A percentile compares a stretch with the other conserved stretches of the same genome.
Evolutionary conservation across 2,329 filamentous ascomycete genomes (phyloP).

Genomic region (Aspergillus fructus): DNA sequence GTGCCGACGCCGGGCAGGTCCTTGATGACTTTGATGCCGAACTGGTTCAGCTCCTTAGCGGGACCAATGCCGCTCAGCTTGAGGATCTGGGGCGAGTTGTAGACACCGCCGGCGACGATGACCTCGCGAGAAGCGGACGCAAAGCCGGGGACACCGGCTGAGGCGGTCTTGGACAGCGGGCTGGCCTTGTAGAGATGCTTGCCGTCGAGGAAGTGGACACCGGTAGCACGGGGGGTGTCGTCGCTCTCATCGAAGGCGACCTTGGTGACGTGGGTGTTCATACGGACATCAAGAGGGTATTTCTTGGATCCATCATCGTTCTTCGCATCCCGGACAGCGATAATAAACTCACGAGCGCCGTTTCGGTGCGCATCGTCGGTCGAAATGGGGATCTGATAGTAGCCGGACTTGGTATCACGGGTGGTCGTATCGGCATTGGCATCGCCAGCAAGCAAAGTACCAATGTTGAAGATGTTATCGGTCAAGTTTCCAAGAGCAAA

Average conservation of each 20-base stretch:
- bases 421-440: conserved; percentile 48
- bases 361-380: conserved; percentile 32
- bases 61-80: conserved; percentile 66
- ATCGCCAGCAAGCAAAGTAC: conserved; percentile 50
- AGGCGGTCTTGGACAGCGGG: conserved; percentile 30
- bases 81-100: conserved; percentile 65
- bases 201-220: conserved; percentile 53
- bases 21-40: conserved; percentile 55
- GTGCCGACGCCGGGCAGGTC: conserved; percentile 63
- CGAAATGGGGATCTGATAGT: conserved; percentile 60
- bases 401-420: conserved; percentile 50
- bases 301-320: conserved; percentile 31
- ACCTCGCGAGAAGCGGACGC: conserved; percentile 47
- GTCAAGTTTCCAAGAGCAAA: conserved; percentile 51
- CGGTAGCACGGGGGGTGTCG: conserved; percentile 44
- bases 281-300: conserved; percentile 58
- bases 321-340: conserved; percentile 25
- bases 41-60: conserved; percentile 49
- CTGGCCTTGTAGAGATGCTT: conserved; percentile 49
- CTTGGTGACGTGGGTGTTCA: conserved; percentile 49
- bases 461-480: conserved; percentile 44
- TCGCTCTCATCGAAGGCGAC: conserved; percentile 42
- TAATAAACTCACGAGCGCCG: conserved; percentile 44
- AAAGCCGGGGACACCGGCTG: conserved; percentile 28
- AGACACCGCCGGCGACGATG: conserved; percentile 54